Conservation (phyloP, 345 rosid genomes). For the Eucalyptus polybractea region DNA sequence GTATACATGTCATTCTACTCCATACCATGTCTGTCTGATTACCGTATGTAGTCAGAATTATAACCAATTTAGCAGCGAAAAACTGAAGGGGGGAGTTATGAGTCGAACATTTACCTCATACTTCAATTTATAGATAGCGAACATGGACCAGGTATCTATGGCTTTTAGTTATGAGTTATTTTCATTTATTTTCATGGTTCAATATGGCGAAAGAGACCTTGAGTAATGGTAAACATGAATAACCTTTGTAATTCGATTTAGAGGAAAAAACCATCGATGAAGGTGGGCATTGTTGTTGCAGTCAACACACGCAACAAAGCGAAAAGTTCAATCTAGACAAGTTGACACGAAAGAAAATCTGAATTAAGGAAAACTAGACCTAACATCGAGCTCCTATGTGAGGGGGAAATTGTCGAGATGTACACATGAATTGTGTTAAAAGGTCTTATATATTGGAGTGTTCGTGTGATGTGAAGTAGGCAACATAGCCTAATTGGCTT, state of each 20-base stretch:
- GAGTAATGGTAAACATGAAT: background rate
- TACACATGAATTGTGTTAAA: background rate
- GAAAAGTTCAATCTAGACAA: background rate
- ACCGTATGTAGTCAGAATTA: background rate
- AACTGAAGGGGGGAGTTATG: background rate
- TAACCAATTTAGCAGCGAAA: background rate
- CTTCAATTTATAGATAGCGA: background rate
- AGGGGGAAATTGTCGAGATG: background rate
- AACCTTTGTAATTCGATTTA: background rate
- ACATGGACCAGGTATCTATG: background rate
- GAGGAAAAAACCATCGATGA: background rate
- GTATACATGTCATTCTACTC: background rate
- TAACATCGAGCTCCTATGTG: background rate
- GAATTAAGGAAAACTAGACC: background rate
- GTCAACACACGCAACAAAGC: background rate
- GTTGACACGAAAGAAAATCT: accelerated
- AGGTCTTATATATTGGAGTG: background rate
- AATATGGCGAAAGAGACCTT: accelerated
- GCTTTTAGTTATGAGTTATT: background rate
- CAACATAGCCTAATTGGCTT: background rate
- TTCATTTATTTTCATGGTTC: background rate
- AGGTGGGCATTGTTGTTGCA: background rate
- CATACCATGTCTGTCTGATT: background rate
- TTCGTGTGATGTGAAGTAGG: background rate
- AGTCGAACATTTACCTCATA: background rate